Evolutionary conservation across 2,329 filamentous ascomycete genomes (phyloP).

Genomic region (Colletotrichum filicis): DNA sequence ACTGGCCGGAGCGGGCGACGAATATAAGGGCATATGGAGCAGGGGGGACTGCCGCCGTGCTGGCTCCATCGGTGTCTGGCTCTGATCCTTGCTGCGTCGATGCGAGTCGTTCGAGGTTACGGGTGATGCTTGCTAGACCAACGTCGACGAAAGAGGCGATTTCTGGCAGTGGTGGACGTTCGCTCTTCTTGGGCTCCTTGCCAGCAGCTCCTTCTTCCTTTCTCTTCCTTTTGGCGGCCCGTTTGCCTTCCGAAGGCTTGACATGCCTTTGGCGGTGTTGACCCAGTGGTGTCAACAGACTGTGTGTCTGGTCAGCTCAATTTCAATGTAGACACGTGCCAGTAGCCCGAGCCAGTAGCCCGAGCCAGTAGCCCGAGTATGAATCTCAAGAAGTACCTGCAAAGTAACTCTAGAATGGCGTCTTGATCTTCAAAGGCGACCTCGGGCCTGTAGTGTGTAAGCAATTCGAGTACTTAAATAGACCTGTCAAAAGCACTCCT

Average conservation of each 20-base stretch:
- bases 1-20: slow-evolving; percentile 66
- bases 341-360: background rate
- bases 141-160: slow-evolving; percentile 69
- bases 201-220: slow-evolving; percentile 44
- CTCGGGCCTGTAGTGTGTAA: slow-evolving; percentile 64
- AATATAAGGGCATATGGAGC: slow-evolving; percentile 64
- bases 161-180: slow-evolving; percentile 56
- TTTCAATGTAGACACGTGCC: background rate
- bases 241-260: slow-evolving; percentile 70
- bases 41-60: background rate
- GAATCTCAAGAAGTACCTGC: slow-evolving; percentile 59
- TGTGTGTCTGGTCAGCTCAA: slow-evolving; percentile 43
- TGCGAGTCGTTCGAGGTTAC: slow-evolving; percentile 53
- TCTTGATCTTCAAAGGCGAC: slow-evolving; percentile 69
- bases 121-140: slow-evolving; percentile 73
- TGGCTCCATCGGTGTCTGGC: slow-evolving; percentile 41
- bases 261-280: slow-evolving; percentile 66
- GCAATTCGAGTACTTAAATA: background rate
- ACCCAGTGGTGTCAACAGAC: slow-evolving; percentile 72
- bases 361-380: background rate
- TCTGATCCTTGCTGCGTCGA: slow-evolving; percentile 43
- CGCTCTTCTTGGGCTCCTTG: slow-evolving; percentile 38
- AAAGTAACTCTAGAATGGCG: slow-evolving; percentile 73
- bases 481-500: slow-evolving; percentile 33
- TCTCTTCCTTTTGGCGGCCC: slow-evolving; percentile 64